These are phyloP conservation scores for Skeletonema marinoi DNA, from an alignment of 108 stramenopile species.

Conservation along the genomic window DNA sequence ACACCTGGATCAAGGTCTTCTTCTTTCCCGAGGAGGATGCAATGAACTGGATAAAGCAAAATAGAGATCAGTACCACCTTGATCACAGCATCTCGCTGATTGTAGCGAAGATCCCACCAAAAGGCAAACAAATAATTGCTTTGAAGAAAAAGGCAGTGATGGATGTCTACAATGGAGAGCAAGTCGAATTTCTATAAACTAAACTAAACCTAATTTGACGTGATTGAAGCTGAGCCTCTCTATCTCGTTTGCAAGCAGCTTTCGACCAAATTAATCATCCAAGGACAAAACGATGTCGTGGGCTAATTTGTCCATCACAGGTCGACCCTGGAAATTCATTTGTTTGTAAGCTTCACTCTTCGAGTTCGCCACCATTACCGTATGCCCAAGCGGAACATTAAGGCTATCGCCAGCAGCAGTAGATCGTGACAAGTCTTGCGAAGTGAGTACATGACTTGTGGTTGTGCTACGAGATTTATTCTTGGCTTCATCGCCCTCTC, in stretches of 20 bases:
- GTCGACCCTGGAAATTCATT: conserved; percentile 75
- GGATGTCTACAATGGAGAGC: background rate
- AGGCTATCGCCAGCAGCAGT: conserved; percentile 55
- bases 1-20: conserved; percentile 91
- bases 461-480: background rate
- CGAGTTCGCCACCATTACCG: conserved; percentile 86
- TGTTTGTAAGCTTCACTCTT: conserved; percentile 59
- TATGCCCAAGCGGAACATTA: conserved; percentile 74
- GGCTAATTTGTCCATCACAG: conserved; percentile 78
- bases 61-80: conserved; percentile 42
- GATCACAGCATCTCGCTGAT: conserved; percentile 52
- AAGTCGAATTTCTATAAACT: background rate
- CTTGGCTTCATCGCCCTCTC: background rate
- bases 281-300: conserved; percentile 52
- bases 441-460: conserved; percentile 19
- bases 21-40: conserved; percentile 84
- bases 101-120: conserved; percentile 14
- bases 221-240: no score
- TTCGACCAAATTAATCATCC: no score
- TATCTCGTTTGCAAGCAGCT: no score
- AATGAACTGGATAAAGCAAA: conserved; percentile 61
- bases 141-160: conserved; percentile 4
- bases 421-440: conserved; percentile 54
- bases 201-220: no score
- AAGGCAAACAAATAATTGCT: conserved; percentile 2